phyloP scores from a whole-genome alignment of 2,329 filamentous ascomycete genomes.

The Coleophoma cylindrospora region DNA sequence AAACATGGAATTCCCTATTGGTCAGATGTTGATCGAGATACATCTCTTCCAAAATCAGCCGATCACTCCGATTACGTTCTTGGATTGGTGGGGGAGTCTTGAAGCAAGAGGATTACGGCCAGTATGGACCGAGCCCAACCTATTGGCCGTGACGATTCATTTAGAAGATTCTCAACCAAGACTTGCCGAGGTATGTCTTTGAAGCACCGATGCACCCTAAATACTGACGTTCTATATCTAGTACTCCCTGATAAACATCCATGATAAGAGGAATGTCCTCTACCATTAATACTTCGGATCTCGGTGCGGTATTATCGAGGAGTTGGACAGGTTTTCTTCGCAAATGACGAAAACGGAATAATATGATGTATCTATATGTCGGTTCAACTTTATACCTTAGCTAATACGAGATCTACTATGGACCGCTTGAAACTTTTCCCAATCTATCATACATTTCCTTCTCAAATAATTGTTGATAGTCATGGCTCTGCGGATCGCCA shows the following conservation, averaged over 20 bases:
- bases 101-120: slow-evolving; percentile 21
- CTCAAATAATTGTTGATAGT: slow-evolving; percentile 34
- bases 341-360: too few species aligned
- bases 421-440: too few species aligned
- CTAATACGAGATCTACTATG: too few species aligned
- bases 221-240: not conserved
- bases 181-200: slow-evolving; percentile 11
- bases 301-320: too few species aligned
- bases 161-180: slow-evolving; percentile 13
- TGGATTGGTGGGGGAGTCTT: slow-evolving; percentile 25
- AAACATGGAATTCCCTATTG: slow-evolving; percentile 14
- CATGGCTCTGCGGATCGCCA: slow-evolving; percentile 29
- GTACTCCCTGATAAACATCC: slow-evolving; percentile 5
- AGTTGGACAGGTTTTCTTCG: too few species aligned
- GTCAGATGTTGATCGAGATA: slow-evolving; percentile 20
- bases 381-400: too few species aligned
- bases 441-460: slow-evolving; percentile 30
- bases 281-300: not conserved
- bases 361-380: too few species aligned
- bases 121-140: slow-evolving; percentile 21
- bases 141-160: slow-evolving; percentile 15
- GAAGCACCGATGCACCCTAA: not conserved
- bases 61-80: slow-evolving; percentile 14
- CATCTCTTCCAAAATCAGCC: slow-evolving; percentile 15
- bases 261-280: not conserved